A percentile compares a stretch with the other conserved stretches of the same genome.
Evolutionary conservation across 2,329 filamentous ascomycete genomes (phyloP).

Genomic region (Zelopaecilomyces penicillatus): DNA sequence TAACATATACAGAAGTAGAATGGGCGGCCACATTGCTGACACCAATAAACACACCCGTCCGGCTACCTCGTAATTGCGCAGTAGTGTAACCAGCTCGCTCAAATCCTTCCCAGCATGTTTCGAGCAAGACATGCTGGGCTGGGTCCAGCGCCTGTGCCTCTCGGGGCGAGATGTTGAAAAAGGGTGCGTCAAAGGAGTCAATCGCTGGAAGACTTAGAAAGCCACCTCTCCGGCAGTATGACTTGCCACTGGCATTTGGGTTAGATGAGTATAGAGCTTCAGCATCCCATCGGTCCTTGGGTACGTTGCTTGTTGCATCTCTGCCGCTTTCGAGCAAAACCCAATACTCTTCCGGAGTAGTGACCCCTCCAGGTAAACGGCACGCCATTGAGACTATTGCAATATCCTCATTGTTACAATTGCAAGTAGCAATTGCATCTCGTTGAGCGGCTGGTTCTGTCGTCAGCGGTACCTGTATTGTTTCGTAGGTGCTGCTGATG

Average conservation of each 20-base stretch:
- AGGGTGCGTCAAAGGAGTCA: slow-evolving; percentile 34
- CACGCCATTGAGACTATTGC: slow-evolving; percentile 34
- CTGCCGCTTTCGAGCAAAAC: slow-evolving; percentile 26
- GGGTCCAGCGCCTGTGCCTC: slow-evolving; percentile 40
- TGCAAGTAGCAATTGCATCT: not conserved
- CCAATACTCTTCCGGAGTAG: slow-evolving; percentile 31
- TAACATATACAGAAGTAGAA: too few species aligned
- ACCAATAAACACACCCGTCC: slow-evolving; percentile 38
- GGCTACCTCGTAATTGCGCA: slow-evolving; percentile 32
- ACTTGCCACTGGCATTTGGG: slow-evolving; percentile 12
- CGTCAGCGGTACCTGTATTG: not conserved
- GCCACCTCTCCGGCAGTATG: slow-evolving; percentile 10
- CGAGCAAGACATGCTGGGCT: slow-evolving; percentile 37
- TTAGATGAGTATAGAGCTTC: slow-evolving; percentile 26
- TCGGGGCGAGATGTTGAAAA: slow-evolving; percentile 38
- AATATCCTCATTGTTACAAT: slow-evolving; percentile 14
- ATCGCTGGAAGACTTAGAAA: slow-evolving; percentile 5
- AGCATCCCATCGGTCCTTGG: slow-evolving; percentile 36
- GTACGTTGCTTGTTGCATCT: slow-evolving; percentile 27
- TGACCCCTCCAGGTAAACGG: slow-evolving; percentile 30
- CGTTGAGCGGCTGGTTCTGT: not conserved
- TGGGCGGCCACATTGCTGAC: slow-evolving; percentile 21
- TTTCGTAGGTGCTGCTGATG: not conserved
- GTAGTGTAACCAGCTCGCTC: slow-evolving; percentile 40
- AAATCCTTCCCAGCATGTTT: slow-evolving; percentile 41